phyloP scores from a whole-genome alignment of 1,284 basidiomycete genomes.

The Ceratobasidium theobromae region DNA sequence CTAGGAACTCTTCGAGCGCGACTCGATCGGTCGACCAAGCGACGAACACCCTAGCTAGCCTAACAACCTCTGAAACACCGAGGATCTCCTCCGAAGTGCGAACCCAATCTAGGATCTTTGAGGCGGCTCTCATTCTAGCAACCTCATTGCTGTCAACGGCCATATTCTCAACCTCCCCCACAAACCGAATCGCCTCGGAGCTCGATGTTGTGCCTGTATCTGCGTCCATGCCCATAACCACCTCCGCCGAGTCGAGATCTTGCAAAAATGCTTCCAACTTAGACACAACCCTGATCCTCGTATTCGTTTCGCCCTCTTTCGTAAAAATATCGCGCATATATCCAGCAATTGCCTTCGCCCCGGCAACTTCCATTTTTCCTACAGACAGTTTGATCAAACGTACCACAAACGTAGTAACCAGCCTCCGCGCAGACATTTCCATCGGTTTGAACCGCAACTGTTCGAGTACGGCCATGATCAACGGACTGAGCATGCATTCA shows the following conservation, averaged over 20 bases:
- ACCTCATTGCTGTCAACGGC: background rate
- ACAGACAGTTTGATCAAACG: background rate
- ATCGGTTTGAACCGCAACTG: slow-evolving; percentile 59
- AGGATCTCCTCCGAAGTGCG: background rate
- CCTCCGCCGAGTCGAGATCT: background rate
- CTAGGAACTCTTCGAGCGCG: background rate
- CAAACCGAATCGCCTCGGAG: background rate
- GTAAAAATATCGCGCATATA: slow-evolving; percentile 22
- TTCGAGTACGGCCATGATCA: slow-evolving; percentile 76
- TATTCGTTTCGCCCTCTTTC: background rate
- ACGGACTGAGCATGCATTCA: slow-evolving; percentile 57
- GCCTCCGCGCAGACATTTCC: background rate
- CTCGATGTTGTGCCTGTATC: background rate
- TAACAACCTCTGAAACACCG: background rate
- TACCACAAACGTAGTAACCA: background rate
- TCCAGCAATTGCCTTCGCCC: slow-evolving; percentile 1
- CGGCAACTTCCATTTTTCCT: slow-evolving; percentile 5
- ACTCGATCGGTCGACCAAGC: background rate
- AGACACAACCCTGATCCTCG: background rate
- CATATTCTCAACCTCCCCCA: background rate
- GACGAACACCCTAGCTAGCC: background rate
- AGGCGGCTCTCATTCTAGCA: background rate
- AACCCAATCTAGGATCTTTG: background rate
- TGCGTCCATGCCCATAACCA: background rate
- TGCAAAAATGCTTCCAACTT: slow-evolving; percentile 7